Conservation (phyloP, 2,329 filamentous ascomycete genomes). For the Hymenoscyphus scutula region DNA sequence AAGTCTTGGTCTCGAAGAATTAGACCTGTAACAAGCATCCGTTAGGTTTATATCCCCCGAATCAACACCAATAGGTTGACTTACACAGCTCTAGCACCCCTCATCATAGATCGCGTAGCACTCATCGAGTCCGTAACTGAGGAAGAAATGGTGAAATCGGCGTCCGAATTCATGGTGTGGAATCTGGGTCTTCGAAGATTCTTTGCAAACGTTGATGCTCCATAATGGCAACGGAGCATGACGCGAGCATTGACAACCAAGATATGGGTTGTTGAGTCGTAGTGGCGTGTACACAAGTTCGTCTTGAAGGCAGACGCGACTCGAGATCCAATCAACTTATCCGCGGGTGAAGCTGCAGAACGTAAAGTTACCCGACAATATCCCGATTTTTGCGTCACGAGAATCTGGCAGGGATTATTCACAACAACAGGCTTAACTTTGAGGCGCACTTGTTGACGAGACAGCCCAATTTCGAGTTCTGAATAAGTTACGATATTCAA, state of each 20-base stretch:
- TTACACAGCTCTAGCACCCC: slow-evolving; percentile 24
- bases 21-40: slow-evolving; percentile 10
- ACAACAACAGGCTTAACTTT: background rate
- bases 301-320: slow-evolving; percentile 28
- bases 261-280: background rate
- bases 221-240: slow-evolving; percentile 38
- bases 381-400: slow-evolving; percentile 6
- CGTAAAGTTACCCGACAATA: background rate
- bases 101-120: slow-evolving; percentile 19
- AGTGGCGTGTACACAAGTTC: slow-evolving; percentile 4
- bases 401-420: background rate
- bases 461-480: background rate
- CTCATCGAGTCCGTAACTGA: slow-evolving; percentile 24
- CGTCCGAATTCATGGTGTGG: slow-evolving; percentile 24
- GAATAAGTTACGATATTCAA: background rate
- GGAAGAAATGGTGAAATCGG: slow-evolving; percentile 14
- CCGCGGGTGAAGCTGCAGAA: background rate
- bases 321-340: slow-evolving; percentile 20
- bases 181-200: slow-evolving; percentile 28
- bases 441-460: background rate
- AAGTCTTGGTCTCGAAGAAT: slow-evolving; percentile 11
- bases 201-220: slow-evolving; percentile 35
- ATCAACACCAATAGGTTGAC: slow-evolving; percentile 12
- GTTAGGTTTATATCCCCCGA: slow-evolving; percentile 10
- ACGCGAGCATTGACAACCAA: slow-evolving; percentile 23